A percentile compares a stretch with the other conserved stretches of the same genome.
Conservation (phyloP, 176 grass and related monocot species). For the Paspalum vaginatum region DNA sequence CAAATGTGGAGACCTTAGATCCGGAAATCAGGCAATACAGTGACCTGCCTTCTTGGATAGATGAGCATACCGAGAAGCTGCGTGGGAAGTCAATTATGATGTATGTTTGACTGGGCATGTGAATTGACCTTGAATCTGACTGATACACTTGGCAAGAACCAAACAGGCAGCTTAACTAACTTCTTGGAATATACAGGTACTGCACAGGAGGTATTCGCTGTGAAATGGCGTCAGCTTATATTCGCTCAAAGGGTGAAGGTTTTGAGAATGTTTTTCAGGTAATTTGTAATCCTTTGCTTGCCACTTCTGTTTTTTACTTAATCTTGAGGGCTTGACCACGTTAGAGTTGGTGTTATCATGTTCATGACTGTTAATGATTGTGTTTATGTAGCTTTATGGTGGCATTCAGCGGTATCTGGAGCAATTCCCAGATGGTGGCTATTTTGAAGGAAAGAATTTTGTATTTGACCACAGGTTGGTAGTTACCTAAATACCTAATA, state of each 20-base stretch:
- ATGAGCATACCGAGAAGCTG: slow-evolving; percentile 71
- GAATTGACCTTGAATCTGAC: neutral
- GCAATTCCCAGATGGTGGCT: slow-evolving; percentile 85
- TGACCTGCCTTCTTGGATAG: slow-evolving; percentile 81
- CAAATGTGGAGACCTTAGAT: slow-evolving; percentile 74
- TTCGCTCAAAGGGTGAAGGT: slow-evolving; percentile 82
- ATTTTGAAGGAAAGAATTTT: slow-evolving; percentile 98
- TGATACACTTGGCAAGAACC: slow-evolving; percentile 12
- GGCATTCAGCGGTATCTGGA: slow-evolving; percentile 97
- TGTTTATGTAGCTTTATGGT: slow-evolving; percentile 70
- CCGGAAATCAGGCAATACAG: slow-evolving; percentile 92
- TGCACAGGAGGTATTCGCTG: slow-evolving; percentile 93
- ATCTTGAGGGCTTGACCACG: slow-evolving; percentile 12
- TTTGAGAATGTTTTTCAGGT: slow-evolving; percentile 96
- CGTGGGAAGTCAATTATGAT: slow-evolving; percentile 82
- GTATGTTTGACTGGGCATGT: slow-evolving; percentile 40
- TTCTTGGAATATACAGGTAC: slow-evolving; percentile 63
- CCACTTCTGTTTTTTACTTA: neutral
- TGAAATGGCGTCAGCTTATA: slow-evolving; percentile 92
- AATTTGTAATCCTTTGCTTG: neutral
- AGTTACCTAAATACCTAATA: neutral
- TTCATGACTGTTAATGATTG: slow-evolving; percentile 35
- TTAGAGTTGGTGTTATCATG: slow-evolving; percentile 19
- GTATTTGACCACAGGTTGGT: slow-evolving; percentile 90
- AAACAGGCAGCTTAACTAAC: neutral